Base-by-base conservation (phyloP, 345 rosid genomes). In the Moringa oleifera region DNA sequence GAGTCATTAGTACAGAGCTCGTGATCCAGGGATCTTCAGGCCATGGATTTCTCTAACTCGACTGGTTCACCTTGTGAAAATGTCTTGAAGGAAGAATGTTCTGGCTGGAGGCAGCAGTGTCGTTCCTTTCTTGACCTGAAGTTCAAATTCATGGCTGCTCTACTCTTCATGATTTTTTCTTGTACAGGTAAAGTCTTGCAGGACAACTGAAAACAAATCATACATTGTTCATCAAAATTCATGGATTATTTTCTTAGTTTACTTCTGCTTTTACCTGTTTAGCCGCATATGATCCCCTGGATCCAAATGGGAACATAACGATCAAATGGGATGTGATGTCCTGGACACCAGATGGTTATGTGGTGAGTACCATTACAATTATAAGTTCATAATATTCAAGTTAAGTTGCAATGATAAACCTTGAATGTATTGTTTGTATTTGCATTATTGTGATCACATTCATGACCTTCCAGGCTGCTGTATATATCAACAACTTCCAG, bases 291-390 rank as follows among this genome's bases (percentile, higher is more conserved):
- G 90, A 89, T 73, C 88, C 90, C 23, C 55, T 89, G 61, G 96
- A 88, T 69, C 92, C 96, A 33, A 77, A 62, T 61, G 92, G 92
- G 37, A 88, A 88, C 73, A 65, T 88, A 55, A 88, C 92, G 23
- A 77, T 89, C 75, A 88, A 86, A 72, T 88, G 96, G 96, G 92
- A 88, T 57, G 73, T 88, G 23, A 74, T 79, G 64, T 82, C 81
- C 28, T 88, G 96, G 90, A 85, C 86, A 2, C 64, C 80, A 31
- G 96, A 88, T 73, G 96, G 96, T 25, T 88, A 84, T 76, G 80
- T 79, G 84, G 96, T 85, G 55, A 71, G 77, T 65, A 24, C 56
- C 25, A 23, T 62, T 41, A 15, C 17, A 66, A 31, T 33, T 59
- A 20, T 53, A n/a, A n/a, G 46, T 20, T 18, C 22, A 53, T 23